Base-by-base conservation (phyloP, 2,329 filamentous ascomycete genomes). In the Botryotinia calthae region DNA sequence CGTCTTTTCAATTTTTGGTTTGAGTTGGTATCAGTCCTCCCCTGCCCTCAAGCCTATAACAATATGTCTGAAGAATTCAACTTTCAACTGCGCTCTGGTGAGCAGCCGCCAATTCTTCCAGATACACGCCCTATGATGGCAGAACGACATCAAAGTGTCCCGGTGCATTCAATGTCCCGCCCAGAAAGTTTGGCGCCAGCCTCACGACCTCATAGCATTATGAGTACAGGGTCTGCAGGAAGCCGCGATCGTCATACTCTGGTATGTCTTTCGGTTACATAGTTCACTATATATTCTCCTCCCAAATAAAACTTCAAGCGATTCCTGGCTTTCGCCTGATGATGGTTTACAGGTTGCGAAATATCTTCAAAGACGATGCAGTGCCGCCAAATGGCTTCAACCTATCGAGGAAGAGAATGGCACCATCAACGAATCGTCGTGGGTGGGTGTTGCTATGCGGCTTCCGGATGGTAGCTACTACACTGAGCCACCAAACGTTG, bases 401-500 rank as follows among this genome's bases (percentile, higher is more conserved):
- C 64, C 70, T 28, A 58, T 71, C 22, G 73, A 74, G 28, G 68
- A 72, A 44, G 74, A 75, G 9, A 71, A 75, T 51, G 74, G 71
- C 14, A 66, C 48, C 22, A 46, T 74, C 42, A 59, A 68, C 28
- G 71, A 74, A 25, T 66, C 71, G 6, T 65, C 74, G 4, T 75
- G 74, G 74, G 54, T 74, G 40, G 74, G 74, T 20, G 74, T 75
- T 40, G 74, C 74, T 18, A 73, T 75, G 54, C 71, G 73, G 48
- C 67, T 72, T 42, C 74, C 74, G 67, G 74, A 75, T 68, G 74
- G 73, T n/a, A 74, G 69, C 48, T 75, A 73, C 51, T 72, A 59
- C 37, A 75, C 74, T 3, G 74, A 75, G 22, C 74, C 74, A 37
- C 74, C 71, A 25, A 74, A 72, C 51, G 22, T 66, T 22, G 73